A percentile compares a stretch with the other conserved stretches of the same genome.
Evolutionary conservation across 2,329 filamentous ascomycete genomes (phyloP).

Genomic region (Pyrenophora tritici-repentis): DNA sequence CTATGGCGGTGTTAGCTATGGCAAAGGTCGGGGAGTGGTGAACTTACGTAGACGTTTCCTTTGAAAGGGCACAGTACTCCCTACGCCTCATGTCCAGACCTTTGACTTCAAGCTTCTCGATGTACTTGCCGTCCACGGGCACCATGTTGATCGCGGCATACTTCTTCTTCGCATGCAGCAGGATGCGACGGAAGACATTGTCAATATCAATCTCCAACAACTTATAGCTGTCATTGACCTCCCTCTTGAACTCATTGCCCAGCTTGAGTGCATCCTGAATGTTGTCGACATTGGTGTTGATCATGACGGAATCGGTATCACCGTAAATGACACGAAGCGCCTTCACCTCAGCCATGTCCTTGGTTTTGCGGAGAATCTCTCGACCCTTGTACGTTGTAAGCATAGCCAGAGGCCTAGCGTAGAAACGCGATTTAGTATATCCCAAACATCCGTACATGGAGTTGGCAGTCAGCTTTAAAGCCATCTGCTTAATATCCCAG

Average conservation of each 20-base stretch:
- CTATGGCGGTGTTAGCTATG: conserved; percentile 42
- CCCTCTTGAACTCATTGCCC: conserved; percentile 90
- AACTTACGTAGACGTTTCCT: conserved; percentile 78
- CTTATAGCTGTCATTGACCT: conserved; percentile 91
- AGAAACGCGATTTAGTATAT: conserved; percentile 96
- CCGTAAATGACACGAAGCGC: conserved; percentile 96
- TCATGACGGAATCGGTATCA: conserved; percentile 99
- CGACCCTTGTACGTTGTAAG: conserved; percentile 96
- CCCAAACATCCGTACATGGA: conserved; percentile 99
- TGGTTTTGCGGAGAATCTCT: conserved; percentile 95
- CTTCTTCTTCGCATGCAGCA: conserved; percentile 98
- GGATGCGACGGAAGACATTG: conserved; percentile 89
- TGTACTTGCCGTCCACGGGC: conserved; percentile 83
- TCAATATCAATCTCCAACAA: conserved; percentile 98
- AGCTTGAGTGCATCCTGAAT: conserved; percentile 89
- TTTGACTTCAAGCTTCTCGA: conserved; percentile 97
- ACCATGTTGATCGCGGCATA: conserved; percentile 96
- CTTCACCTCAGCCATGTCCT: conserved; percentile 89
- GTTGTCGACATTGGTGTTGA: conserved; percentile 96
- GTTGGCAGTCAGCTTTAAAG: conserved; percentile 95
- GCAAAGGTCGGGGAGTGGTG: not conserved
- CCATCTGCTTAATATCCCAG: conserved; percentile 98
- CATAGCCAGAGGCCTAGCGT: conserved; percentile 90
- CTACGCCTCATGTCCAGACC: conserved; percentile 96
- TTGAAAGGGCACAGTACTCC: conserved; percentile 94